These are phyloP conservation scores for Solanum sejunctum DNA, from an alignment of 257 asterid genomes.

Conservation along the genomic window DNA sequence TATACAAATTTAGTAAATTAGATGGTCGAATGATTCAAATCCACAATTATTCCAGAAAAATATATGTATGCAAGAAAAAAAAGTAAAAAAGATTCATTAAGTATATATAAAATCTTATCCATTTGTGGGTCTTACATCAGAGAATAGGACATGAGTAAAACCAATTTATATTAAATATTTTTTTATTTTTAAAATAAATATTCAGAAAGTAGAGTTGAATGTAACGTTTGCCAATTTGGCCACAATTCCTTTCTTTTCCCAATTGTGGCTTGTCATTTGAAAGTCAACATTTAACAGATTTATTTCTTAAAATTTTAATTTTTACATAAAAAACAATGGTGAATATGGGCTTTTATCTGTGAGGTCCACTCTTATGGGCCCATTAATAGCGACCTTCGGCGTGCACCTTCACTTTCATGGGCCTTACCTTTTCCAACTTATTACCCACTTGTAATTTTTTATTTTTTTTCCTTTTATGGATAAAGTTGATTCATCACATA, in stretches of 20 bases:
- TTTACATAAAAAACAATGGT: background rate
- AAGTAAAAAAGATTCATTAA: background rate
- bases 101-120: conserved; percentile 11
- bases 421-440: background rate
- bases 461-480: background rate
- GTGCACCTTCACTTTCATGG: conserved; percentile 6
- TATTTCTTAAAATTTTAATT: background rate
- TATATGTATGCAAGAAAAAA: background rate
- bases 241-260: conserved; percentile 2
- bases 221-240: conserved; percentile 1
- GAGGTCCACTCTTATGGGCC: conserved; percentile 5
- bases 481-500: background rate
- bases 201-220: conserved; percentile 1
- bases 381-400: background rate
- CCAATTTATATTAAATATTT: background rate
- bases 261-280: background rate
- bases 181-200: background rate
- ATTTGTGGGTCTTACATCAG: conserved; percentile 11
- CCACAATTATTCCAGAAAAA: background rate
- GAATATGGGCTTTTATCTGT: background rate
- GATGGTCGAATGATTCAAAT: background rate
- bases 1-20: background rate
- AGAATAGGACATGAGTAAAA: conserved; percentile 10
- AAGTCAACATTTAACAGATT: background rate
- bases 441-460: conserved; percentile 3